These are phyloP conservation scores for Corylus avellana DNA, from an alignment of 306 rosid genomes.

Conservation along the genomic window DNA sequence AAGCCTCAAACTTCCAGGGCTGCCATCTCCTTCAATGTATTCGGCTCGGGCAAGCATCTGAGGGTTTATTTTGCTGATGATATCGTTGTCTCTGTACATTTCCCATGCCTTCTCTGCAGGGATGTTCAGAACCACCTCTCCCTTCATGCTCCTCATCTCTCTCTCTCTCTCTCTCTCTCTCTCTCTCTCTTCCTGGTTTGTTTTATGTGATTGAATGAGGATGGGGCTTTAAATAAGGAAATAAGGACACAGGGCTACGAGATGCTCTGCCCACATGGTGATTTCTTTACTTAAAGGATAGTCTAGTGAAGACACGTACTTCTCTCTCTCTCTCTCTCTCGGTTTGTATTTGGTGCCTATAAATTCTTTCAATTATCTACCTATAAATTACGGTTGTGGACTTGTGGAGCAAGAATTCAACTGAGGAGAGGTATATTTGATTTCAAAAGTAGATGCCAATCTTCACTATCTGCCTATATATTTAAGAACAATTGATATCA, in stretches of 20 bases:
- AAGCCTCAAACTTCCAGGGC: conserved; percentile 42
- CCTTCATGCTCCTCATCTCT: conserved; percentile 38
- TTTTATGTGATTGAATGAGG: too few relatives aligned
- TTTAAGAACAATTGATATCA: neutral
- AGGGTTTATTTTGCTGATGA: conserved; percentile 39
- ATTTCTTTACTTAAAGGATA: neutral
- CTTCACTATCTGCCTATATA: neutral
- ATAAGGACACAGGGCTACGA: conserved; percentile 10
- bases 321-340: neutral
- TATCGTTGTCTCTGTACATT: conserved; percentile 43
- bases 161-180: conserved; percentile 3
- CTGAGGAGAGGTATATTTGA: neutral
- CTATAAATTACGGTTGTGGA: neutral
- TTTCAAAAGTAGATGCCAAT: conserved; percentile 14
- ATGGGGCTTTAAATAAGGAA: conserved; percentile 17
- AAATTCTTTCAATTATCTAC: neutral
- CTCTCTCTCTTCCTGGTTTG: neutral
- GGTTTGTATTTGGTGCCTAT: neutral
- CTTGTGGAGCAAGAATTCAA: neutral
- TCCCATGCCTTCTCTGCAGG: conserved; percentile 47
- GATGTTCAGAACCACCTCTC: conserved; percentile 39
- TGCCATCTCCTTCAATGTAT: conserved; percentile 45
- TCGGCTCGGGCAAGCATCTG: conserved; percentile 42
- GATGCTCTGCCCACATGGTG: neutral
- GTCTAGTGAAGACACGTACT: neutral